Conservation (phyloP, 768 basidiomycete species). For the Termitomyces sp. region DNA sequence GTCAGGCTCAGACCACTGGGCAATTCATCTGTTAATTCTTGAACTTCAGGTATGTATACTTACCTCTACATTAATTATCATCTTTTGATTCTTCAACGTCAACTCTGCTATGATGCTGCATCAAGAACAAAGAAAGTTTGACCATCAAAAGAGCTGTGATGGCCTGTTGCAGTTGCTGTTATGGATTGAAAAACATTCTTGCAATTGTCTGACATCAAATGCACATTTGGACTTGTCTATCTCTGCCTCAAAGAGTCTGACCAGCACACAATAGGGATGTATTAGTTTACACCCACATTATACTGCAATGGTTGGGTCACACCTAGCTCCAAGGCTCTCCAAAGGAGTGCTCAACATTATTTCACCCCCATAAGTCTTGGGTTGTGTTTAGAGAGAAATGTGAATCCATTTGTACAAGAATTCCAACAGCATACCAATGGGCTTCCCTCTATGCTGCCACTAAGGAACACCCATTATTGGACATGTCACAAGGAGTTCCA, state of each 20-base stretch:
- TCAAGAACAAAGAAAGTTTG: not conserved
- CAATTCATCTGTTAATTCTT: too few relatives aligned
- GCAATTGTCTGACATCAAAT: too few relatives aligned
- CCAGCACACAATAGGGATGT: not conserved
- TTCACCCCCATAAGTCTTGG: conserved; percentile 35
- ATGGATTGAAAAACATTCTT: not conserved
- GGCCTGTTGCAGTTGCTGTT: not conserved
- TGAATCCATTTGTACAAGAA: conserved; percentile 25
- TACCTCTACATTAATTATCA: too few relatives aligned
- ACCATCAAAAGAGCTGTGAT: not conserved
- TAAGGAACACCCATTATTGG: conserved; percentile 45
- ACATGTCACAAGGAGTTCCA: conserved; percentile 74
- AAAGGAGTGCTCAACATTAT: conserved; percentile 36
- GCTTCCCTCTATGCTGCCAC: conserved; percentile 36
- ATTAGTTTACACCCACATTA: not conserved
- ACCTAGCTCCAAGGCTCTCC: conserved; percentile 31
- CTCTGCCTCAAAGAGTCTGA: not conserved
- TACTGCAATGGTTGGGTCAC: conserved; percentile 7
- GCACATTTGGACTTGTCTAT: too few relatives aligned
- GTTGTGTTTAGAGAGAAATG: not conserved
- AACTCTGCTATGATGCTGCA: too few relatives aligned
- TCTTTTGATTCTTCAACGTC: too few relatives aligned
- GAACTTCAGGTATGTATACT: too few relatives aligned
- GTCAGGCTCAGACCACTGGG: too few relatives aligned
- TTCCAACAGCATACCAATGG: conserved; percentile 57